Base-by-base conservation (phyloP, 2,329 filamentous ascomycete genomes). In the Colletotrichum filicis region DNA sequence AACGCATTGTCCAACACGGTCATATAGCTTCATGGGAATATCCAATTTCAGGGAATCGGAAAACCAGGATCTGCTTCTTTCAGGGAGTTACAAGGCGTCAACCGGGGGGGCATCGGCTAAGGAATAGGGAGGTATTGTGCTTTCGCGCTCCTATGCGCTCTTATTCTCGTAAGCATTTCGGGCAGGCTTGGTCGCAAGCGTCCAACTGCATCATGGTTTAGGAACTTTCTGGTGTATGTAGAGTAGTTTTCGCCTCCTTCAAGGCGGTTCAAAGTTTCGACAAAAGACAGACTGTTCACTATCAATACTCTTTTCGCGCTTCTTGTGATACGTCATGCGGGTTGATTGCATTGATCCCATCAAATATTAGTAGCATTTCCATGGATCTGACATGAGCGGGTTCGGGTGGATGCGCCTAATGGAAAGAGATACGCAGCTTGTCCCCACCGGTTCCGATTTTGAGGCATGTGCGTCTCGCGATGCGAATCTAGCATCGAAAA, bases 21-120 rank as follows among this genome's bases (percentile, higher is more conserved):
- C 30, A 52, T 32, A 32, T 30, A 66, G 9, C 62, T 55, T 26
- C n/a, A 60, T 35, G 28, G 42, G 12, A 61, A 71, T 22, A 52
- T 7, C 49, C 60, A 71, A 42, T 57, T 56, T 52, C 46, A 46
- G 53, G 65, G 55, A 60, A 60, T 35, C 24, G 53, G 46, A 71
- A 49, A 22, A 28, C 55, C 46, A 70, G 55, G 22, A 58, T 60
- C 24, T 46, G 19, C 59, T 69, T 64, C 55, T 66, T 71, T 26
- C 49, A 32, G 67, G 56, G 59, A 68, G 67, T 62, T 49, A 6
- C 22, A 32, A 49, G 60, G 55, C 42, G 56, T 57, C 7, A 71
- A 30, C 26, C 26, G 55, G 37, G 32, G 55, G 46, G 52, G 53
- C 59, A 55, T 69, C 55, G 58, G 55, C 42, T 30, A n/a, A 11